Percentiles rank a stretch among this genome's conserved stretches.
Conservation (phyloP, 2,329 filamentous ascomycete genomes). For the Aspergillus niger region DNA sequence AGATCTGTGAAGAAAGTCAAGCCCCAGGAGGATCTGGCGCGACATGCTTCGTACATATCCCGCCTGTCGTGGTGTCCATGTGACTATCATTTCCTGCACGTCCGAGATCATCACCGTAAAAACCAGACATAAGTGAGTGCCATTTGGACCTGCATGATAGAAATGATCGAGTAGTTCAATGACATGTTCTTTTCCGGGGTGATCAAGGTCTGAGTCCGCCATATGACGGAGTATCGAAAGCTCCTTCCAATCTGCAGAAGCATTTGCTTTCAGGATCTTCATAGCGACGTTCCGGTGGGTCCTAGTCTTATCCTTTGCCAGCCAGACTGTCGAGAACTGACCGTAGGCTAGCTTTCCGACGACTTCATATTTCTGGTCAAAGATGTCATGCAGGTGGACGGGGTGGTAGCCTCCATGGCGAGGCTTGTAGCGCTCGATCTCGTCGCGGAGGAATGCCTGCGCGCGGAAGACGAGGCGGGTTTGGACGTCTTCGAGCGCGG, state of each 20-base stretch:
- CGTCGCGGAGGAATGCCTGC: no score
- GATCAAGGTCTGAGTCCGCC: conserved; percentile 10
- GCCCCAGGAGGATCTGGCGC: conserved; percentile 21
- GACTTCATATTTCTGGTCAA: conserved; percentile 23
- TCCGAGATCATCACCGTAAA: conserved; percentile 29
- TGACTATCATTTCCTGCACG: conserved; percentile 22
- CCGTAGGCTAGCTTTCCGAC: conserved; percentile 24
- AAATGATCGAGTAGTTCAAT: conserved; percentile 27
- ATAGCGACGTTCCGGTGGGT: conserved; percentile 23
- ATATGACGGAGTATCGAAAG: conserved; percentile 22
- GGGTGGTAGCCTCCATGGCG: conserved; percentile 29
- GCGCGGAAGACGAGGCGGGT: no score
- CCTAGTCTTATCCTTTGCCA: conserved; percentile 24
- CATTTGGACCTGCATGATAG: conserved; percentile 27
- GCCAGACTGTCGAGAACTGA: conserved; percentile 29
- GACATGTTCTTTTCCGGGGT: conserved; percentile 24
- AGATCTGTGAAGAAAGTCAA: conserved; percentile 21
- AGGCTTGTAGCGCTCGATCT: no score
- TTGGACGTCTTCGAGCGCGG: no score
- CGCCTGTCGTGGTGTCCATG: conserved; percentile 14
- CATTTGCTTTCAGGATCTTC: conserved; percentile 29
- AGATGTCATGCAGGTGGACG: conserved; percentile 27
- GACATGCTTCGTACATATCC: conserved; percentile 20
- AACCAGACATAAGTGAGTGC: conserved; percentile 27
- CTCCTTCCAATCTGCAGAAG: conserved; percentile 23